Evolutionary conservation across 768 basidiomycete species (phyloP), one percentile per base, ranked within the genome.

Genomic region (Agrocybe praecox): DNA sequence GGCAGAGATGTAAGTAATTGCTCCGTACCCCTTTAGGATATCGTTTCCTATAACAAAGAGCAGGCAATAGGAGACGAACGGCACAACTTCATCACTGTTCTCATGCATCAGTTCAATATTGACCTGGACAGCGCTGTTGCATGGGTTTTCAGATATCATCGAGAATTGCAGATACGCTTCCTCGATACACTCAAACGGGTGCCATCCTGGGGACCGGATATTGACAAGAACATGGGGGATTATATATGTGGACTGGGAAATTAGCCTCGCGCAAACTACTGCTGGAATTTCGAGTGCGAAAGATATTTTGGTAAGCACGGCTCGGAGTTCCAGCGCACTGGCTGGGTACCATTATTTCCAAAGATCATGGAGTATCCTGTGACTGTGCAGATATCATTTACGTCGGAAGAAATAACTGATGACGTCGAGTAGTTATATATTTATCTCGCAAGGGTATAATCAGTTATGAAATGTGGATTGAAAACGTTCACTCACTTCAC

Each of bases 171-270:
- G 49, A 67, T 70, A 14, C 53, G 64, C n/a, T 83, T 78, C 65
- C 50, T 77, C 29, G 67, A 68, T 2, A 64, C 67, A 36, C 72
- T 71, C 62, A 57, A 64, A 2, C 63, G 60, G 2, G 58, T 84
- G 4, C 82, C 80, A 0, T 69, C 69, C 2, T 83, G 73, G 63
- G 80, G 77, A 43, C 58, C 68, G 17, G 65, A 69, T 1, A 61
- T 81, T 21, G 81, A 85, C 59, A 56, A 58, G 0, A 69, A 77
- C 24, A 74, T 84, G 5, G 22, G 36, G 29, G 42, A 22, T 5
- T 86, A 83, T 53, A 67, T 79, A 23, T 67, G 74, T 48, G 81
- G 81, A 0, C 66, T 85, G 44, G 83, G 76, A 45, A 75, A 80
- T 48, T 85, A 82, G 81, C 74, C 83, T 0, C 70, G 79, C 8